phyloP scores from a whole-genome alignment of 345 rosid species.

The Syzygium oleosum region DNA sequence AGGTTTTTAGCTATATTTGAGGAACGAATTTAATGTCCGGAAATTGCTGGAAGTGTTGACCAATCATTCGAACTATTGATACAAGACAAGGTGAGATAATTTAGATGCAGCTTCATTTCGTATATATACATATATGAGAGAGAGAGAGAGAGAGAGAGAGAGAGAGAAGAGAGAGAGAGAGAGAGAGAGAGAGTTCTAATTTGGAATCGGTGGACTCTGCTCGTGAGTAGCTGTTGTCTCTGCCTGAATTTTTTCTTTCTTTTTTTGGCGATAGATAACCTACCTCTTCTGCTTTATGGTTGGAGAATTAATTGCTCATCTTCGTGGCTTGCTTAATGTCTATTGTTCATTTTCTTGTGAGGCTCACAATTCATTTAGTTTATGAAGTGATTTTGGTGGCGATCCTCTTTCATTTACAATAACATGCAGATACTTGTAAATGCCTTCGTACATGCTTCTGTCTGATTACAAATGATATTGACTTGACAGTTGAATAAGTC shows the following conservation, averaged over 20 bases:
- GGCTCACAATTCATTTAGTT: conserved; percentile 1
- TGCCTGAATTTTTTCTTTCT: not conserved
- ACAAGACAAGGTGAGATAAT: not conserved
- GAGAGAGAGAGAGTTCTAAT: conserved; percentile 19
- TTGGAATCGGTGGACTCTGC: conserved; percentile 30
- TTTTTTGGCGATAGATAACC: conserved; percentile 11
- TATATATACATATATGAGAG: not conserved
- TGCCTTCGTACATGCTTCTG: not conserved
- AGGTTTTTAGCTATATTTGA: not conserved
- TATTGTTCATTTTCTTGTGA: conserved; percentile 15
- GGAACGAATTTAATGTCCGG: not conserved
- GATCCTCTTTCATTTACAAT: not conserved
- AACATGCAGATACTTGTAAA: not conserved
- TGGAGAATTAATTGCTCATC: conserved; percentile 42
- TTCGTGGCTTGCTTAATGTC: conserved; percentile 19
- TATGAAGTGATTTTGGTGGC: not conserved
- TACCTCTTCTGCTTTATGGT: conserved; percentile 52
- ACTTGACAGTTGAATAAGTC: not conserved
- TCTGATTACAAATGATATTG: not conserved
- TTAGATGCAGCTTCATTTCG: not conserved
- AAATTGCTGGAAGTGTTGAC: not conserved
- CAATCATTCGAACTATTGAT: not conserved
- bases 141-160: not conserved
- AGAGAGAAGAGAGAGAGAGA: conserved; percentile 5
- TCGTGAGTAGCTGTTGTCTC: conserved; percentile 36